phyloP scores from a whole-genome alignment of 1,284 basidiomycete species.

The Moesziomyces sp. region DNA sequence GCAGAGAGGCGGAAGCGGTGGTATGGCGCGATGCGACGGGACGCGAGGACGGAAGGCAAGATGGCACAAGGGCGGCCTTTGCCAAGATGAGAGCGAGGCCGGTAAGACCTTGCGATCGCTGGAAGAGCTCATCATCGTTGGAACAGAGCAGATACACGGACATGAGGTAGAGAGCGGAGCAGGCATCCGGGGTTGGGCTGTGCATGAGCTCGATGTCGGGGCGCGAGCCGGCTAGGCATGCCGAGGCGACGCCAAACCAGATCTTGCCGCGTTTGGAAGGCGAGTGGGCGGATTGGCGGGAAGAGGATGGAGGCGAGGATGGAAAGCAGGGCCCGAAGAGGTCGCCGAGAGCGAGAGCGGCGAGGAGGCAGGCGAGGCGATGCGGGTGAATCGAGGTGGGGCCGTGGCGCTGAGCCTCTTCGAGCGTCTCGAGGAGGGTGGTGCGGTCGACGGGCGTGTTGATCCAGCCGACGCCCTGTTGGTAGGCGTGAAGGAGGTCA shows the following conservation, averaged over 20 bases:
- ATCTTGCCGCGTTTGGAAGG: slow-evolving; percentile 16
- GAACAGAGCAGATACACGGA: slow-evolving; percentile 26
- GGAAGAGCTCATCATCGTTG: slow-evolving; percentile 25
- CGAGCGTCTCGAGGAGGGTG: slow-evolving; percentile 27
- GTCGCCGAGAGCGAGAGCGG: slow-evolving; percentile 31
- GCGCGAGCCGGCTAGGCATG: slow-evolving; percentile 22
- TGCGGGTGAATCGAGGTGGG: slow-evolving; percentile 32
- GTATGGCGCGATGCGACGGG: neutral
- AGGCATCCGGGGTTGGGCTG: slow-evolving; percentile 31
- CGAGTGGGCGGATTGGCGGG: neutral
- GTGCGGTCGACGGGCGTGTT: slow-evolving; percentile 25
- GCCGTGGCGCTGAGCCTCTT: slow-evolving; percentile 30
- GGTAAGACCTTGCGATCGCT: slow-evolving; percentile 21
- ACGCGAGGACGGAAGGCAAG: slow-evolving; percentile 1
- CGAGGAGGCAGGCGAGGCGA: slow-evolving; percentile 33
- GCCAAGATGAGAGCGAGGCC: slow-evolving; percentile 29
- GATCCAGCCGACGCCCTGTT: slow-evolving; percentile 37
- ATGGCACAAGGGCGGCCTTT: slow-evolving; percentile 17
- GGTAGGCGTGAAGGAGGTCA: slow-evolving; percentile 26
- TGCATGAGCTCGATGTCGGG: slow-evolving; percentile 14
- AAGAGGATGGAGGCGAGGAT: neutral
- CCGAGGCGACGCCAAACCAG: slow-evolving; percentile 34
- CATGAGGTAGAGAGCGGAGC: slow-evolving; percentile 41
- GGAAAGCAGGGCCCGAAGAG: slow-evolving; percentile 21
- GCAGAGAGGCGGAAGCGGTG: slow-evolving; percentile 3